Base-by-base conservation (phyloP, 1,284 basidiomycete genomes). In the Malassezia restricta region DNA sequence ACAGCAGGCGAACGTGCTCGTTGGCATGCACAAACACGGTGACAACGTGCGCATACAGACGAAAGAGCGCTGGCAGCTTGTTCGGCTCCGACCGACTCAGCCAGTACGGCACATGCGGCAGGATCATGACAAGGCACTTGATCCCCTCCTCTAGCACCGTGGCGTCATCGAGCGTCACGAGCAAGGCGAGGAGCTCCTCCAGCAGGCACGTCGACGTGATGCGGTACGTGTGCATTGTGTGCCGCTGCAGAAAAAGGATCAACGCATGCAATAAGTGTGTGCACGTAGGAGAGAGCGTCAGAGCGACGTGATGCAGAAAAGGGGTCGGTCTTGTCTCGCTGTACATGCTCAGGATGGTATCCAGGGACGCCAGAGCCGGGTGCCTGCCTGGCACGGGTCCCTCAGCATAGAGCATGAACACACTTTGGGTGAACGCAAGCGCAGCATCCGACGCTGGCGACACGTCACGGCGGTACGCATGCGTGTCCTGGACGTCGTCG, bases 1-100 rank as follows among this genome's bases (percentile, higher is more conserved):
- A 90, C 35, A 75, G 65, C 24, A 58, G 51, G 14, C 59, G 48
- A 2, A 72, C 64, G 38, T 73, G 62, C 39, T 61, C 45, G 15
- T 58, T 47, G n/a, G 54, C 51, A 30, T 56, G 56, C 28, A 61
- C 56, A 15, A 11, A 35, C 11, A 15, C 33, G 37, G 30, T 61
- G 17, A 71, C 57, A 45, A 66, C 63, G 32, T 68, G 59, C 1
- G 63, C 61, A 52, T 65, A 69, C 57, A 70, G 62, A 51, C 49
- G 55, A 33, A 73, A 58, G 40, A 73, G 48, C 1, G 55, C 56
- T 11, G 66, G 62, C 29, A 73, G 43, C 6, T 65, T 63, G 8
- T 63, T 63, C 0, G 58, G 64, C 20, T 65, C 65, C 20, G 64
- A 64, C 40, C 59, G 63, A 11, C 64, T 63, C 37, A 73, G 57